phyloP scores from a whole-genome alignment of 345 rosid genomes.

The Physaria fendleri region DNA sequence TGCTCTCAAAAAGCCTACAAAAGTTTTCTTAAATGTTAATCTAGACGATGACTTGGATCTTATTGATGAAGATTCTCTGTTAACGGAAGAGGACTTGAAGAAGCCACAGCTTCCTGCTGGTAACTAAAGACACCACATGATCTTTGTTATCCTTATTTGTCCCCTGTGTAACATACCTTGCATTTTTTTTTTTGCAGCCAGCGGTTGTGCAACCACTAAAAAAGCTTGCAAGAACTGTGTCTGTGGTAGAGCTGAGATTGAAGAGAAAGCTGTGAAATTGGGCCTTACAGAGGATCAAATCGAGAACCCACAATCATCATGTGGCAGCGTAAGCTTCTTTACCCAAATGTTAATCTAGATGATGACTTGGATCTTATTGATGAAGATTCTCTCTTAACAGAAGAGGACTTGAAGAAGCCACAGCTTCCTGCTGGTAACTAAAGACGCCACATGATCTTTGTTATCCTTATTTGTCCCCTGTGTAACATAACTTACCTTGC shows the following conservation, averaged over 20 bases:
- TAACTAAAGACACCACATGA: conserved; percentile 22
- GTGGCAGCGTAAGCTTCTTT: conserved; percentile 70
- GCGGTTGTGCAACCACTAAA: conserved; percentile 79
- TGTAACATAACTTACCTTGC: not conserved
- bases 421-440: conserved; percentile 52
- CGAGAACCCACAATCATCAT: conserved; percentile 84
- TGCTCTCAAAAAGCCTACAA: conserved; percentile 55
- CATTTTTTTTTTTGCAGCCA: conserved; percentile 36
- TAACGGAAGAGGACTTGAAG: conserved; percentile 80
- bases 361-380: conserved; percentile 84
- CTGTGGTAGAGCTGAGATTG: conserved; percentile 96
- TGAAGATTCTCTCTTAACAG: conserved; percentile 90
- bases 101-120: conserved; percentile 67
- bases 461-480: not conserved
- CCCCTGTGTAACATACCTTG: not conserved
- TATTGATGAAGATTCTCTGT: conserved; percentile 92
- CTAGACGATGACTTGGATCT: conserved; percentile 67
- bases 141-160: not conserved
- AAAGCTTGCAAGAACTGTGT: conserved; percentile 96
- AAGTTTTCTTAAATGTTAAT: conserved; percentile 44
- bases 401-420: conserved; percentile 80
- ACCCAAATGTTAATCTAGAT: conserved; percentile 47
- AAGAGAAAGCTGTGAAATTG: conserved; percentile 71
- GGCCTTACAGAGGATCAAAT: conserved; percentile 69
- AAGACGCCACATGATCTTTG: not conserved